Percentiles rank a stretch among this genome's conserved stretches.
These are phyloP conservation scores for Entomortierella chlamydospora DNA, from an alignment of 192 early-diverging fungal species.

Conservation along the genomic window DNA sequence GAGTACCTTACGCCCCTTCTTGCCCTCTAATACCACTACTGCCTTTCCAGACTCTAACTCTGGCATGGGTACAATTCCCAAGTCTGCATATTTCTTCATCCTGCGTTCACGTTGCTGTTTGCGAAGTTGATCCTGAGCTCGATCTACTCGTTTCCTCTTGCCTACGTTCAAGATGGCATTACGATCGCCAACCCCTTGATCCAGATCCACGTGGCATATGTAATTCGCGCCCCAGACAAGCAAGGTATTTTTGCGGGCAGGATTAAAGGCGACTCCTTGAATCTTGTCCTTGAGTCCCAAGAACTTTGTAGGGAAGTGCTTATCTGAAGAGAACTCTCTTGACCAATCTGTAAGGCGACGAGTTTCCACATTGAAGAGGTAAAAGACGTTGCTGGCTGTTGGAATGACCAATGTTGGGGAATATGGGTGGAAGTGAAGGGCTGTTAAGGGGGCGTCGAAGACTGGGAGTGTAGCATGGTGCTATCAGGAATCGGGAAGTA, in stretches of 20 bases:
- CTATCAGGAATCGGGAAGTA: conserved; percentile 42
- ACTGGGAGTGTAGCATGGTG: conserved; percentile 74
- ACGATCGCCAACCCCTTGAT: conserved; percentile 62
- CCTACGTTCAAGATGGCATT: conserved; percentile 66
- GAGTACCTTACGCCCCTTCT: conserved; percentile 34
- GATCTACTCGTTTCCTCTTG: conserved; percentile 70
- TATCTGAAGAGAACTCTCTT: conserved; percentile 66
- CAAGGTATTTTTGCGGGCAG: conserved; percentile 69
- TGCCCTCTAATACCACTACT: conserved; percentile 49
- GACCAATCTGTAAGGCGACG: conserved; percentile 89
- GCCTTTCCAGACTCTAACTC: conserved; percentile 50
- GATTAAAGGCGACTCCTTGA: conserved; percentile 78
- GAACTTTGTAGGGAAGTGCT: conserved; percentile 75
- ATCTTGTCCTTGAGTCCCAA: conserved; percentile 74
- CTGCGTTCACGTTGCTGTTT: conserved; percentile 58
- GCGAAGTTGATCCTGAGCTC: conserved; percentile 50
- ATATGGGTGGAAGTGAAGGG: conserved; percentile 73
- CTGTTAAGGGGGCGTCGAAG: conserved; percentile 70
- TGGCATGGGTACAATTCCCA: conserved; percentile 34
- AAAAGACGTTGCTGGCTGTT: conserved; percentile 78
- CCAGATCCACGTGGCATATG: conserved; percentile 81
- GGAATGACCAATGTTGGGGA: conserved; percentile 70
- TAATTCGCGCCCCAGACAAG: conserved; percentile 77
- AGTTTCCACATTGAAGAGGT: conserved; percentile 77
- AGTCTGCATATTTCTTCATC: conserved; percentile 56